These are phyloP conservation scores for Rhizophagus prolifer DNA, from an alignment of 192 early-diverging fungal genomes.

Conservation along the genomic window DNA sequence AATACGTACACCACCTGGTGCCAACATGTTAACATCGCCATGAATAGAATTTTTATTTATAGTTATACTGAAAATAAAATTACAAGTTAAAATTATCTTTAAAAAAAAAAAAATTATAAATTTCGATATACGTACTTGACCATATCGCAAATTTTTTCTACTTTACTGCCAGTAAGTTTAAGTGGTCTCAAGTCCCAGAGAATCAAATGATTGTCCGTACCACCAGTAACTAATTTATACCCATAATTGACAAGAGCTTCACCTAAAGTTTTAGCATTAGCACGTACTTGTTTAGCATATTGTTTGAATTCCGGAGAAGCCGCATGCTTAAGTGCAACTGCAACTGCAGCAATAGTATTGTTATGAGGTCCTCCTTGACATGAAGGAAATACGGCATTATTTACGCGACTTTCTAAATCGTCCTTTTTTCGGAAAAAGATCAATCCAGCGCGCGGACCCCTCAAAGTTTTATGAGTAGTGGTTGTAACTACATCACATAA, in stretches of 20 bases:
- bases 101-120: no score
- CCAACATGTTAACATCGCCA: constrained; percentile 93
- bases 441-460: constrained; percentile 97
- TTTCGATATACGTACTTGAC: constrained; percentile 49
- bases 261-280: constrained; percentile 87
- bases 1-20: constrained; percentile 97
- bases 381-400: constrained; percentile 99
- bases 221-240: constrained; percentile 93
- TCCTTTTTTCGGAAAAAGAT: constrained; percentile 93
- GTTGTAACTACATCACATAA: constrained; percentile 99
- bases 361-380: constrained; percentile 99
- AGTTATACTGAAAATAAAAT: constrained; percentile 67
- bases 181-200: constrained; percentile 96
- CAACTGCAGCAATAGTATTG: constrained; percentile 99
- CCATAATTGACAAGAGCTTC: constrained; percentile 73
- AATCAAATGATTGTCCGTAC: constrained; percentile 97
- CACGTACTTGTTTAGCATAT: constrained; percentile 95
- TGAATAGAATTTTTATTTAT: constrained; percentile 99
- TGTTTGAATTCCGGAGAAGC: constrained; percentile 89
- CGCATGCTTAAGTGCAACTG: constrained; percentile 97
- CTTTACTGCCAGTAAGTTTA: constrained; percentile 92
- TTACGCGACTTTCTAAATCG: constrained; percentile 91
- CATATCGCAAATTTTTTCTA: constrained; percentile 99
- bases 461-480: constrained; percentile 99
- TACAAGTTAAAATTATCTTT: neutral